Percentiles rank a stretch among this genome's conserved stretches.
phyloP scores from a whole-genome alignment of 331 rosid species.

The Quercus tomentella region DNA sequence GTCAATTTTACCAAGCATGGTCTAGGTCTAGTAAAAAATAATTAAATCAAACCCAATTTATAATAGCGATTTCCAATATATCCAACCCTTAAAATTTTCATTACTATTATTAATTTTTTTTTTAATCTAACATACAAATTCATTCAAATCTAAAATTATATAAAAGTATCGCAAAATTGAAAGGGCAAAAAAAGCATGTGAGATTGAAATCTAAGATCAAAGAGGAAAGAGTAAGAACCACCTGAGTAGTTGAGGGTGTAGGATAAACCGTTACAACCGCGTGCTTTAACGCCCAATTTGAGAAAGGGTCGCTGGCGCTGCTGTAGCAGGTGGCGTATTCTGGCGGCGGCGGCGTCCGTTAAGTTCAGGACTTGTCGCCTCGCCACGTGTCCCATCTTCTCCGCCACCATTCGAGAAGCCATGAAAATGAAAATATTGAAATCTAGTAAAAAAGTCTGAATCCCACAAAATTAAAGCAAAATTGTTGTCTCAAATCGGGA shows the following conservation, averaged over 20 bases:
- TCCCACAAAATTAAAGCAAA: no score
- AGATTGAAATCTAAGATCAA: background rate
- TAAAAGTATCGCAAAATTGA: background rate
- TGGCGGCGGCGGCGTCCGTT: constrained; percentile 66
- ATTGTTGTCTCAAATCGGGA: no score
- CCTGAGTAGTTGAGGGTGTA: constrained; percentile 94
- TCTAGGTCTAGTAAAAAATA: no score
- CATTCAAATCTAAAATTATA: no score
- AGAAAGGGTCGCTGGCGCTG: constrained; percentile 77
- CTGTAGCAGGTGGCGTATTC: constrained; percentile 56
- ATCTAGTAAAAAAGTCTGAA: no score
- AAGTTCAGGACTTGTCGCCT: constrained; percentile 70
- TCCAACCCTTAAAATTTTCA: no score
- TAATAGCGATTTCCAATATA: background rate
- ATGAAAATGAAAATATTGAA: constrained; percentile 3
- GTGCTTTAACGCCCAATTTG: constrained; percentile 90
- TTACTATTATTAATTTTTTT: no score
- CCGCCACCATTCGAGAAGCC: constrained; percentile 68
- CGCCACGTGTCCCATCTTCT: constrained; percentile 44
- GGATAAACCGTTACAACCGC: constrained; percentile 95
- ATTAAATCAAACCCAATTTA: background rate
- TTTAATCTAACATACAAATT: no score
- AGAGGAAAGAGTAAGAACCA: constrained; percentile 5
- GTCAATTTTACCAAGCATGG: no score
- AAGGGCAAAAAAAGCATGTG: background rate